These are phyloP conservation scores for Decorospora gaudefroyi DNA, from an alignment of 2,329 filamentous ascomycete genomes.

Conservation along the genomic window DNA sequence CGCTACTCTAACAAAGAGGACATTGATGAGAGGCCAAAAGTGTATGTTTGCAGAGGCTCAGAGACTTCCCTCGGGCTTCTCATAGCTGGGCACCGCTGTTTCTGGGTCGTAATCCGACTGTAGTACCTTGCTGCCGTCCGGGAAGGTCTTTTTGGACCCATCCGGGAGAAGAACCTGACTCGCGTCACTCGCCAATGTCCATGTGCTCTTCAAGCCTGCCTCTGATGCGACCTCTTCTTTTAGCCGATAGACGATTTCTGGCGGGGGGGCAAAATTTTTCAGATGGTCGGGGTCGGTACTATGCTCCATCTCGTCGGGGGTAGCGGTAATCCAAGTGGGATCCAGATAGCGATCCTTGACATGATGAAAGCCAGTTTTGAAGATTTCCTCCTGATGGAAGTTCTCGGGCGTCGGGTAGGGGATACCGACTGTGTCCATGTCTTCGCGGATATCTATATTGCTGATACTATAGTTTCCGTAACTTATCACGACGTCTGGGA, in stretches of 20 bases:
- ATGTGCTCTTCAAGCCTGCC: slow-evolving; percentile 5
- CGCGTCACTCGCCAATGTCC: slow-evolving; percentile 8
- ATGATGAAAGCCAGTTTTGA: slow-evolving; percentile 4
- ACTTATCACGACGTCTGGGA: slow-evolving; percentile 9
- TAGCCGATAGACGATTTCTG: slow-evolving; percentile 11
- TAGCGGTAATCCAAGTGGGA: slow-evolving; percentile 9
- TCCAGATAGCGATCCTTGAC: slow-evolving; percentile 4
- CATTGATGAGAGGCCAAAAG: too few relatives aligned
- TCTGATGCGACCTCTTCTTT: slow-evolving; percentile 6
- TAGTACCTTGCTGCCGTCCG: slow-evolving; percentile 11
- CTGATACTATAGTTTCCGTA: slow-evolving; percentile 3
- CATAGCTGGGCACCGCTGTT: background rate
- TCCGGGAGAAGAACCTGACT: background rate
- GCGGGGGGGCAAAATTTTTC: slow-evolving; percentile 7
- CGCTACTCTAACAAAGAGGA: slow-evolving; percentile 39
- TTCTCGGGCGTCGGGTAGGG: background rate
- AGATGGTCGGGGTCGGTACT: background rate
- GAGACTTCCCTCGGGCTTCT: slow-evolving; percentile 6
- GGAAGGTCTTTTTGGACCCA: slow-evolving; percentile 4
- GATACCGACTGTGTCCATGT: slow-evolving; percentile 9
- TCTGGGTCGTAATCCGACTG: slow-evolving; percentile 11
- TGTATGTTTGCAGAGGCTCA: too few relatives aligned
- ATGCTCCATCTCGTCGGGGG: slow-evolving; percentile 13
- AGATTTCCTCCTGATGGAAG: slow-evolving; percentile 4
- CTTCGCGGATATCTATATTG: slow-evolving; percentile 10